These are phyloP conservation scores for Nitzschia sp. DNA, from an alignment of 108 stramenopile genomes.

Conservation along the genomic window DNA sequence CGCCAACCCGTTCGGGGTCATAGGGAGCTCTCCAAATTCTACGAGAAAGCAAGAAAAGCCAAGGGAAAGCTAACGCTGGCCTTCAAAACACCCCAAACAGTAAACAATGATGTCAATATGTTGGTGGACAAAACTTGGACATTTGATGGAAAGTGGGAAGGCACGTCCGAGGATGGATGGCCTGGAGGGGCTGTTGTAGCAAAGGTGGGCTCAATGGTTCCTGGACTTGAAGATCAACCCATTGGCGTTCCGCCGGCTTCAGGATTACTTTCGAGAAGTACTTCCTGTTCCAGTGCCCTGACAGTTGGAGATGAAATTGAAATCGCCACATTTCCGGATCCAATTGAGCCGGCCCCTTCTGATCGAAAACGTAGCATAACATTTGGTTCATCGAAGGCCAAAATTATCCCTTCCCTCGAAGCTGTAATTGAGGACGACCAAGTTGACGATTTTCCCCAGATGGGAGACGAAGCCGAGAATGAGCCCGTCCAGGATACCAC, in stretches of 20 bases:
- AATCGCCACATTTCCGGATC: too few relatives aligned
- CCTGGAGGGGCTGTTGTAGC: conserved; percentile 4
- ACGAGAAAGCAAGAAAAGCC: neutral
- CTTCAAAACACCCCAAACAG: neutral
- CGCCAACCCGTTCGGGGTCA: neutral
- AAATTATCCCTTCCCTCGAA: too few relatives aligned
- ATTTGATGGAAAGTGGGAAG: conserved; percentile 18
- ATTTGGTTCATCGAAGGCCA: too few relatives aligned
- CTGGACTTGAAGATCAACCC: neutral
- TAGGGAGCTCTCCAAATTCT: neutral
- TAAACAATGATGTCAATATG: too few relatives aligned
- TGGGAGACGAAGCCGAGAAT: too few relatives aligned
- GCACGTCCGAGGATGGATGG: neutral
- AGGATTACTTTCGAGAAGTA: too few relatives aligned
- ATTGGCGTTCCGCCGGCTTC: too few relatives aligned
- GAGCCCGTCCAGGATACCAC: neutral
- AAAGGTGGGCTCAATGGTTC: neutral
- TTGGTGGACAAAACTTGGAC: conserved; percentile 11
- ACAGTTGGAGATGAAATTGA: too few relatives aligned
- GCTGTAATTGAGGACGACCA: neutral
- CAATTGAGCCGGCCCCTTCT: neutral
- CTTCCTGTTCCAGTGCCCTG: too few relatives aligned
- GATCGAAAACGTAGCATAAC: neutral
- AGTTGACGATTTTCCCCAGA: neutral
- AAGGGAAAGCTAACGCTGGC: neutral